phyloP scores from a whole-genome alignment of 805 yeast species.

The Dipodascus albidus region DNA sequence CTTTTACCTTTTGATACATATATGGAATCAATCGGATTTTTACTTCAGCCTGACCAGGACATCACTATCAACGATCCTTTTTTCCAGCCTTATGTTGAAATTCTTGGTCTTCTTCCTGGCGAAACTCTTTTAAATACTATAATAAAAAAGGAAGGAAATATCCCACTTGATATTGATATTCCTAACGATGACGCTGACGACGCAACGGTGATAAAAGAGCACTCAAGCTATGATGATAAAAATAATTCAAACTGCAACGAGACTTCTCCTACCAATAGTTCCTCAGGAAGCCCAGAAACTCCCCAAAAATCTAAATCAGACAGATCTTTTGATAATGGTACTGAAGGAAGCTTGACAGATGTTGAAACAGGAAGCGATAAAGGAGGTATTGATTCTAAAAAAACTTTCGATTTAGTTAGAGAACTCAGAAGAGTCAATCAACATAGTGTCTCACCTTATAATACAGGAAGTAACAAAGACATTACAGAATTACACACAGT shows the following conservation, averaged over 20 bases:
- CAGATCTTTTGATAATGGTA: background rate
- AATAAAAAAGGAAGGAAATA: background rate
- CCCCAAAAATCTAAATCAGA: background rate
- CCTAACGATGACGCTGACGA: background rate
- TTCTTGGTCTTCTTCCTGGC: background rate
- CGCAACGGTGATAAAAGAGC: background rate
- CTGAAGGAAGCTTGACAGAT: background rate
- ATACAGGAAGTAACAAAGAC: background rate
- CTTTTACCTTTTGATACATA: constrained; percentile 20
- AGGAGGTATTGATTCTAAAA: background rate
- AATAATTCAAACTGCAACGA: background rate
- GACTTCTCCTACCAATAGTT: background rate
- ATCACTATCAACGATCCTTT: background rate
- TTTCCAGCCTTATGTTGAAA: background rate
- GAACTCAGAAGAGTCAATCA: background rate
- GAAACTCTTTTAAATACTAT: background rate
- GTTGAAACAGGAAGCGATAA: background rate
- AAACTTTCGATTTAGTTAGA: background rate
- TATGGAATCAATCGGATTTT: constrained; percentile 2
- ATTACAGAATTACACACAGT: background rate
- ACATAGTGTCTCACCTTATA: background rate
- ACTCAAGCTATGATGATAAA: background rate
- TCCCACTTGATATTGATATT: background rate
- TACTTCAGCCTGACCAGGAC: background rate
- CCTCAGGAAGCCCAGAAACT: background rate